Percentiles rank a stretch among this genome's conserved stretches.
phyloP scores from a whole-genome alignment of 2,329 filamentous ascomycete genomes.

The Ophiocordyceps unilateralis region DNA sequence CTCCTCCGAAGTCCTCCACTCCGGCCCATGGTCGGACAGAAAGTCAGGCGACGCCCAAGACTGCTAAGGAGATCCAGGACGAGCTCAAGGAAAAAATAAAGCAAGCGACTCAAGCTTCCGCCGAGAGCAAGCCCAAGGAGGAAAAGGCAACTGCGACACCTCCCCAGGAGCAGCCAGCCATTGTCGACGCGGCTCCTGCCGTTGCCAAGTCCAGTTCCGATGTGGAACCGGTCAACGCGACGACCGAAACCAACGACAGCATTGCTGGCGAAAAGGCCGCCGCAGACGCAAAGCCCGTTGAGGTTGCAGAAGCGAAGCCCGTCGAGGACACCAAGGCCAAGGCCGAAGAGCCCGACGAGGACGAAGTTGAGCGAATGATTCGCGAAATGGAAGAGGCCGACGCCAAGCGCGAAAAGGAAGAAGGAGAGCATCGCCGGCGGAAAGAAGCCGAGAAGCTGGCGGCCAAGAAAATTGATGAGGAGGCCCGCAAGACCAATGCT shows the following conservation, averaged over 20 bases:
- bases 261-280: slow-evolving; percentile 1
- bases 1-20: slow-evolving; percentile 59
- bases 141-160: slow-evolving; percentile 7
- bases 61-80: slow-evolving; percentile 63
- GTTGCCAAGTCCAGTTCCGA: slow-evolving; percentile 1
- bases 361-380: slow-evolving; percentile 42
- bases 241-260: not conserved
- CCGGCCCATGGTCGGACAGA: slow-evolving; percentile 55
- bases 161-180: slow-evolving; percentile 13
- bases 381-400: slow-evolving; percentile 44
- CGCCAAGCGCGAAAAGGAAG: slow-evolving; percentile 29
- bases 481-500: slow-evolving; percentile 23
- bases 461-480: slow-evolving; percentile 33
- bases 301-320: slow-evolving; percentile 10
- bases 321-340: slow-evolving; percentile 13
- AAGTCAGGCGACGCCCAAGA: slow-evolving; percentile 50
- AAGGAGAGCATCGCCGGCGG: slow-evolving; percentile 29
- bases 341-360: slow-evolving; percentile 26
- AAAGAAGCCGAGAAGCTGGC: slow-evolving; percentile 25
- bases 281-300: slow-evolving; percentile 10
- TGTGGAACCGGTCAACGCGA: slow-evolving; percentile 1
- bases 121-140: slow-evolving; percentile 12
- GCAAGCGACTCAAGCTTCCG: slow-evolving; percentile 29
- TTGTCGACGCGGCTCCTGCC: slow-evolving; percentile 12
- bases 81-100: slow-evolving; percentile 71